These are phyloP conservation scores for Thalassiosira oceanica DNA, from an alignment of 352 stramenopile species.

Conservation along the genomic window DNA sequence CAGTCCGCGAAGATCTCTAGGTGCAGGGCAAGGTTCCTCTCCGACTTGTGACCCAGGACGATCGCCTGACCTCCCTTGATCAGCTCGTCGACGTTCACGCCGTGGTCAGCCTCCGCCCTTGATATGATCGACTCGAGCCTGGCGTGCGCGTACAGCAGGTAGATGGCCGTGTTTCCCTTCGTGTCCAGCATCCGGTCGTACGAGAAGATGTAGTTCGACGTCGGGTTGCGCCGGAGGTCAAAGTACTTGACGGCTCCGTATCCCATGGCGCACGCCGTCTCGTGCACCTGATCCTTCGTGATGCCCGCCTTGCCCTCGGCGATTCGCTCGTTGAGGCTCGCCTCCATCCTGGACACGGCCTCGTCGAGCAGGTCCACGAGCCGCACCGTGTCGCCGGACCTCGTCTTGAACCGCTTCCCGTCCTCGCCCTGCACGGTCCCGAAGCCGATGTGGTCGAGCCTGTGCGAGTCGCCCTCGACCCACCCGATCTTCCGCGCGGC, in stretches of 20 bases:
- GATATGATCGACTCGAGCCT: constrained; percentile 95
- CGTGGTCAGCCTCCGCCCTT: constrained; percentile 85
- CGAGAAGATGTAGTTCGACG: constrained; percentile 96
- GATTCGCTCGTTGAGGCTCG: constrained; percentile 89
- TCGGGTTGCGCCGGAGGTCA: constrained; percentile 96
- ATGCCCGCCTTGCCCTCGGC: constrained; percentile 88
- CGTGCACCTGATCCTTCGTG: constrained; percentile 88
- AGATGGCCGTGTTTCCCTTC: constrained; percentile 98
- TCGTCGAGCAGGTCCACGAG: constrained; percentile 99
- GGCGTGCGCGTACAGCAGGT: constrained; percentile 99
- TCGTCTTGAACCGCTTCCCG: constrained; percentile 97
- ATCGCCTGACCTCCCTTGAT: constrained; percentile 60
- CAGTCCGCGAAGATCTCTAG: constrained; percentile 97
- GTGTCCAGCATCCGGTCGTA: constrained; percentile 99
- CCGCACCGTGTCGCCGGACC: constrained; percentile 95
- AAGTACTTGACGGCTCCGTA: constrained; percentile 99
- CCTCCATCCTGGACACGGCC: constrained; percentile 93
- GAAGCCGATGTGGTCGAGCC: constrained; percentile 88
- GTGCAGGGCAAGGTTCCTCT: constrained; percentile 84
- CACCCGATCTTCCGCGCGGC: constrained; percentile 82
- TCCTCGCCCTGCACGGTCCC: constrained; percentile 89
- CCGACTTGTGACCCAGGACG: constrained; percentile 70
- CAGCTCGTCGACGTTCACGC: constrained; percentile 79
- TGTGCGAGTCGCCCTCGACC: constrained; percentile 63
- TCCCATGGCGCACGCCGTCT: constrained; percentile 92